A percentile compares a stretch with the other conserved stretches of the same genome.
Evolutionary conservation across 495 filamentous ascomycete genomes (phyloP).

Genomic region (Neurospora pannonica): DNA sequence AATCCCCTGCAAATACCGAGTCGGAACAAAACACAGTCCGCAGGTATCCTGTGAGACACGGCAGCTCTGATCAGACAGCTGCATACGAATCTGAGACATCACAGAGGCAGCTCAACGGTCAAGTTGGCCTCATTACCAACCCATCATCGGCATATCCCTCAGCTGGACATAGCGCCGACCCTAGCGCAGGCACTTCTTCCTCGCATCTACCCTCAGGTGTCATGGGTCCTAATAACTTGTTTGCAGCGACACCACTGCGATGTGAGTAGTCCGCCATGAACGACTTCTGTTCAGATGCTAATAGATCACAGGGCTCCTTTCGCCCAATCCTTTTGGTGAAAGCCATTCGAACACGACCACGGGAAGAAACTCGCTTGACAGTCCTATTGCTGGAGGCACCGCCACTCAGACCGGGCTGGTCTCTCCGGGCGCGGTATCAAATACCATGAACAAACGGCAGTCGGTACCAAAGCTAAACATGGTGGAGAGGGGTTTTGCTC

Average conservation of each 20-base stretch:
- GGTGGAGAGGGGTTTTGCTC: constrained; percentile 24
- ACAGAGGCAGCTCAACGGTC: neutral
- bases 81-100: neutral
- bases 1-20: constrained; percentile 6
- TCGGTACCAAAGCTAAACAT: constrained; percentile 18
- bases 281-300: neutral
- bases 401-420: neutral
- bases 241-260: neutral
- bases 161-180: constrained; percentile 3
- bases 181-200: constrained; percentile 6
- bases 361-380: neutral
- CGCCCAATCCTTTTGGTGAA: neutral
- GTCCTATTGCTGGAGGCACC: neutral
- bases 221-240: neutral
- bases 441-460: constrained; percentile 13
- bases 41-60: neutral
- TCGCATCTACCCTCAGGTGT: neutral
- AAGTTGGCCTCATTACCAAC: neutral
- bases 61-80: neutral
- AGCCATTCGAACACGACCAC: constrained; percentile 7
- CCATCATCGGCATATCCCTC: constrained; percentile 21
- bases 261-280: neutral
- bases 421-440: constrained; percentile 2
- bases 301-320: neutral
- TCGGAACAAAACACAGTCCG: neutral